Evolutionary conservation across 768 basidiomycete species (phyloP).

Genomic region (Lyophyllum semitale): DNA sequence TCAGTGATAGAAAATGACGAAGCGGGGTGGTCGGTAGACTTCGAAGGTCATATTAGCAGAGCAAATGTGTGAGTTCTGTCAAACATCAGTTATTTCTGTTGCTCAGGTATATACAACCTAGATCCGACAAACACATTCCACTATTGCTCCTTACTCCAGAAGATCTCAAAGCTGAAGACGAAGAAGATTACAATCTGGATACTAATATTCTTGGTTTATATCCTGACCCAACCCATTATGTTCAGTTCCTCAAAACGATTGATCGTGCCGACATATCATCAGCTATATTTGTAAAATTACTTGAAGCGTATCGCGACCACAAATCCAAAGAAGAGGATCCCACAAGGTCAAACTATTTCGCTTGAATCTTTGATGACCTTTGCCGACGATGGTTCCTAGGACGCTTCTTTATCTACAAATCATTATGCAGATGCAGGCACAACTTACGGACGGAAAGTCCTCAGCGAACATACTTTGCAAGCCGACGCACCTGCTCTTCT

Average conservation of each 20-base stretch:
- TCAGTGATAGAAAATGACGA: conserved; percentile 52
- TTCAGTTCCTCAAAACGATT: conserved; percentile 62
- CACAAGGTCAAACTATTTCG: conserved; percentile 40
- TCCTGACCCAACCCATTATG: conserved; percentile 76
- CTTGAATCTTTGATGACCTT: not conserved
- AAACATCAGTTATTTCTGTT: not conserved
- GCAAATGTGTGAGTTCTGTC: conserved; percentile 42
- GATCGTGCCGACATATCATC: conserved; percentile 72
- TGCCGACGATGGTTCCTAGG: conserved; percentile 33
- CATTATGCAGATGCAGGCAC: conserved; percentile 78
- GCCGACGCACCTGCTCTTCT: conserved; percentile 76
- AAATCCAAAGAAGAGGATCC: conserved; percentile 46
- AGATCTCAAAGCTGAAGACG: conserved; percentile 40
- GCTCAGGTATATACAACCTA: conserved; percentile 3
- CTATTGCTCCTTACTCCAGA: conserved; percentile 55
- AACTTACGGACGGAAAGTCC: conserved; percentile 55
- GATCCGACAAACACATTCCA: conserved; percentile 25
- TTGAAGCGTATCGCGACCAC: conserved; percentile 67
- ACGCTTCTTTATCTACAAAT: conserved; percentile 78
- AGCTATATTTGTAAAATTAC: conserved; percentile 69
- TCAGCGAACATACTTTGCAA: conserved; percentile 60
- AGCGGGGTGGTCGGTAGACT: conserved; percentile 56
- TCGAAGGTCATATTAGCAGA: conserved; percentile 51
- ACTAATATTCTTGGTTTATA: conserved; percentile 65
- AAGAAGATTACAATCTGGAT: conserved; percentile 49